Conservation (phyloP, 2,329 filamentous ascomycete genomes). For the Penicillium sp. region DNA sequence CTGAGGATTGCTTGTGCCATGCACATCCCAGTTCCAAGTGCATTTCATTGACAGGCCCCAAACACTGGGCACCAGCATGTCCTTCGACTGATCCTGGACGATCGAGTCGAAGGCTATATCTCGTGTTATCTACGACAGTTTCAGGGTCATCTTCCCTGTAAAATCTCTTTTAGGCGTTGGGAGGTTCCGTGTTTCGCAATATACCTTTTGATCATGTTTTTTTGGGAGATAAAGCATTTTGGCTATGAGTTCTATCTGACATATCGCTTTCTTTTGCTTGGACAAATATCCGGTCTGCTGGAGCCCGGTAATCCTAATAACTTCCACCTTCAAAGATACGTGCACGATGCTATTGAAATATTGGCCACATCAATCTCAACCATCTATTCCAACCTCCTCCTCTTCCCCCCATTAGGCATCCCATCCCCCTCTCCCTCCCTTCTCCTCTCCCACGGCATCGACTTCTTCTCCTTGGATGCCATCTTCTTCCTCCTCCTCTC, state of each 20-base stretch:
- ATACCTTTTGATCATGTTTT: slow-evolving; percentile 22
- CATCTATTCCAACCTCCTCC: slow-evolving; percentile 28
- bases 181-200: slow-evolving; percentile 17
- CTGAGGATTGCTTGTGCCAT: neutral
- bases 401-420: slow-evolving; percentile 28
- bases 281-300: neutral
- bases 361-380: neutral
- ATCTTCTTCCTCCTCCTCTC: slow-evolving; percentile 90
- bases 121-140: slow-evolving; percentile 23
- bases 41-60: neutral
- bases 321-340: neutral
- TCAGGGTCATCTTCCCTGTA: slow-evolving; percentile 3
- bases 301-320: slow-evolving; percentile 2
- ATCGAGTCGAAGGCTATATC: slow-evolving; percentile 13
- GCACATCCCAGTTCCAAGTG: neutral
- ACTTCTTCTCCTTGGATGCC: slow-evolving; percentile 79
- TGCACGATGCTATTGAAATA: neutral
- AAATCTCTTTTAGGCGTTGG: slow-evolving; percentile 12
- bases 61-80: neutral
- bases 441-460: slow-evolving; percentile 61
- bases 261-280: neutral
- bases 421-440: slow-evolving; percentile 30
- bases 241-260: slow-evolving; percentile 18
- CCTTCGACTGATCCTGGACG: slow-evolving; percentile 13
- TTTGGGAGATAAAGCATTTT: slow-evolving; percentile 19